A percentile compares a stretch with the other conserved stretches of the same genome.
Evolutionary conservation across 2,329 filamentous ascomycete genomes (phyloP).

Genomic region (Colletotrichum camelliae): DNA sequence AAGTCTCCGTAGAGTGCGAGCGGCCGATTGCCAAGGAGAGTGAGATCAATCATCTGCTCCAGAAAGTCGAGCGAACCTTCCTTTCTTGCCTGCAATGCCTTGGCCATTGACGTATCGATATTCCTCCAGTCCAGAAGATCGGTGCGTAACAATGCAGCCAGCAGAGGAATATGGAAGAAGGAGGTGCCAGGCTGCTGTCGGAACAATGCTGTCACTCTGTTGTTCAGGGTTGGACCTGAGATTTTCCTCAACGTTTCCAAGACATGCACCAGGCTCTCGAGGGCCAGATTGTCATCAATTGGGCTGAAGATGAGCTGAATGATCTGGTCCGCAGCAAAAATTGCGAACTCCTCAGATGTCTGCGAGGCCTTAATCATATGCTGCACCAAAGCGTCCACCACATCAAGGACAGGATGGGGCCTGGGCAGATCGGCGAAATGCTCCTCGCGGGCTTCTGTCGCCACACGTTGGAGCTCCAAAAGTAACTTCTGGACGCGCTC

Average conservation of each 20-base stretch:
- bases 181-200: constrained; percentile 60
- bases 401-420: constrained; percentile 64
- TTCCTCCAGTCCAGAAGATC: constrained; percentile 68
- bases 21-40: constrained; percentile 79
- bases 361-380: constrained; percentile 69
- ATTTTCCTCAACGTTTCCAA: constrained; percentile 67
- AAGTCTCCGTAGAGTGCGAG: constrained; percentile 86
- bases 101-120: constrained; percentile 75
- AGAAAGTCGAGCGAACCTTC: constrained; percentile 78
- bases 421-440: constrained; percentile 66
- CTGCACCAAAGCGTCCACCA: constrained; percentile 66
- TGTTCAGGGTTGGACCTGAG: constrained; percentile 57
- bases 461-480: constrained; percentile 60
- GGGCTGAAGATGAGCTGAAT: constrained; percentile 60
- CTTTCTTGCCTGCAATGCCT: constrained; percentile 74
- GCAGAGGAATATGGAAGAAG: constrained; percentile 63
- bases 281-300: constrained; percentile 59
- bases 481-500: constrained; percentile 65
- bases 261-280: constrained; percentile 68
- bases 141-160: constrained; percentile 62
- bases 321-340: constrained; percentile 66
- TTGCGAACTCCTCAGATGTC: constrained; percentile 63
- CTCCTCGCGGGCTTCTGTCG: constrained; percentile 59
- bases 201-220: constrained; percentile 61
- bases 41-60: constrained; percentile 78